Percentiles rank a stretch among this genome's conserved stretches.
phyloP scores from a whole-genome alignment of 306 rosid species.

The Citrullus mucosospermus region DNA sequence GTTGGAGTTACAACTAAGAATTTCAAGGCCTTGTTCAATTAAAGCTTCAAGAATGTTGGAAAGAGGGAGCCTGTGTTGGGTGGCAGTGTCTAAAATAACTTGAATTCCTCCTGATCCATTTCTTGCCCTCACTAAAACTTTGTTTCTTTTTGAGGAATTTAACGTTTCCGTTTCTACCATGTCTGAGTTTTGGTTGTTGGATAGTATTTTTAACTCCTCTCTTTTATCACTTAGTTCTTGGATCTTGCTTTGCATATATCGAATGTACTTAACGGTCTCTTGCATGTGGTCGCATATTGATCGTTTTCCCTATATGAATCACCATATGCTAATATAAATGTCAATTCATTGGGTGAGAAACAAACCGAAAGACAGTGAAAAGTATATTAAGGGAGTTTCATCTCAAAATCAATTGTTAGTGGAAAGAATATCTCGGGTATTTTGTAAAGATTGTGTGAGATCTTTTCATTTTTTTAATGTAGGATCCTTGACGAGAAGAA shows the following conservation, averaged over 20 bases:
- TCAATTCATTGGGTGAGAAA: too few species aligned
- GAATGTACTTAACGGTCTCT: conserved; percentile 25
- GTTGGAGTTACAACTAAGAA: conserved; percentile 22
- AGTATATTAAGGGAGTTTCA: too few species aligned
- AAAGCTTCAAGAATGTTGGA: conserved; percentile 19
- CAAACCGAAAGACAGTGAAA: too few species aligned
- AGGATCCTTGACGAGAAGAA: too few species aligned
- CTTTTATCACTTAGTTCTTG: conserved; percentile 17
- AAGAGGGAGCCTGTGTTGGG: conserved; percentile 20
- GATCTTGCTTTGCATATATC: conserved; percentile 14
- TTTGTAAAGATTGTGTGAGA: too few species aligned
- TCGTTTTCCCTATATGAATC: conserved; percentile 25
- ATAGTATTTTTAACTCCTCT: conserved; percentile 13
- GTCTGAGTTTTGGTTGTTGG: too few species aligned
- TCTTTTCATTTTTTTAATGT: too few species aligned
- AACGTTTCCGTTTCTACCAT: neutral
- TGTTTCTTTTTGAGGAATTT: neutral
- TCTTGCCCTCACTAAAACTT: neutral
- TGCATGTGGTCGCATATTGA: conserved; percentile 37
- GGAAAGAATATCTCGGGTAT: too few species aligned
- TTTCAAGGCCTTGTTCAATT: conserved; percentile 13
- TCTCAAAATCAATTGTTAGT: too few species aligned
- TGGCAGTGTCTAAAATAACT: conserved; percentile 19
- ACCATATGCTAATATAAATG: too few species aligned
- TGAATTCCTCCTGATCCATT: conserved; percentile 15